Evolutionary conservation across 2,329 filamentous ascomycete species (phyloP), one percentile per base, ranked within the genome.

Genomic region (Thelonectria rubi): DNA sequence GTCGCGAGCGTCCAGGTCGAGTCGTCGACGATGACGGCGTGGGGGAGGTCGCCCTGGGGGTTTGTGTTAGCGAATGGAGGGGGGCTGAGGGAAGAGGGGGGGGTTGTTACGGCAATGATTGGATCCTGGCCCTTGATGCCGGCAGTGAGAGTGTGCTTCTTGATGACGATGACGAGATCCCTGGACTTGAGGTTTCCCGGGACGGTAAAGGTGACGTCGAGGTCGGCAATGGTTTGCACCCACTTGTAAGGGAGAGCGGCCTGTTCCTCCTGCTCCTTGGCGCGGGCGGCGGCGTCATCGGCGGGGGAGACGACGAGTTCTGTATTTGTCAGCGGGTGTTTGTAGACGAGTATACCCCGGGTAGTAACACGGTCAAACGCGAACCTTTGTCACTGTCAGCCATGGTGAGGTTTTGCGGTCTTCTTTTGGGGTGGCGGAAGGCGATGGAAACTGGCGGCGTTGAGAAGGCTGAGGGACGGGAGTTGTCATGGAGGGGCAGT

Each of bases 231-330:
- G 21, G 91, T 94, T 81, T 99, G 95, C 11, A 86, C 91, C 95
- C 95, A 99, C 81, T 96, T 95, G 88, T 99, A 99, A 1, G 95
- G 95, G 43, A 99, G 88, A 21, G 90, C 87, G 43, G 89, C 91
- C 82, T 99, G 95, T 81, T 99, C 95, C 71, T 89, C 91, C 58
- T 86, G 83, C 81, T 99, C 93, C 76, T 90, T 89, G 64, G 88
- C 89, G 67, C 81, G 82, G 60, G 85, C 83, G 18, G 86, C 86
- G 11, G 84, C 87, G 68, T 83, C 80, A 66, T 87, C 82, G 65
- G 84, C 86, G 61, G 84, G 79, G 20, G 81, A 40, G 15, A 57
- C 54, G 26, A 34, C 83, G 57, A 76, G 80, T 72, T 89, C 86
- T 84, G 70, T 52, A 60, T 54, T 51, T 39, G 24, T 47, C 47